Evolutionary conservation across 208 protist genomes (phyloP).

Genomic region (Strigomonas galati): DNA sequence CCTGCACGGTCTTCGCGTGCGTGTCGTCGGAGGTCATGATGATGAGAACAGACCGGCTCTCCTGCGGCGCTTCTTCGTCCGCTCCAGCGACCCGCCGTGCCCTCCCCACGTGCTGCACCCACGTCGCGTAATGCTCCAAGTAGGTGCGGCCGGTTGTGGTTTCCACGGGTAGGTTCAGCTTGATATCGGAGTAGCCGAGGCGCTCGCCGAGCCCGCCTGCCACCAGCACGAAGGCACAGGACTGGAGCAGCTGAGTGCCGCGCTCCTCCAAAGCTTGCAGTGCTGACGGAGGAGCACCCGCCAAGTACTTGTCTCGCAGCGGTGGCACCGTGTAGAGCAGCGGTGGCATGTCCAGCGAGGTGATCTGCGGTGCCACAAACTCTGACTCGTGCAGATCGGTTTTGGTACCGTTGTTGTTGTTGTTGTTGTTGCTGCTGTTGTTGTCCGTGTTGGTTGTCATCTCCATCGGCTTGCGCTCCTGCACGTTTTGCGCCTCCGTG

Average conservation of each 20-base stretch:
- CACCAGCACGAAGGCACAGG: conserved; percentile 87
- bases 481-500: no score
- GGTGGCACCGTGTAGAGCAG: conserved; percentile 64
- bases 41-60: conserved; percentile 46
- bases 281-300: conserved; percentile 1
- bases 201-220: conserved; percentile 92
- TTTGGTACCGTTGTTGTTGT: conserved; percentile 1
- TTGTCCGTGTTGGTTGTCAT: not conserved
- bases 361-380: conserved; percentile 20
- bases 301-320: conserved; percentile 1
- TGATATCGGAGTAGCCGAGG: conserved; percentile 89
- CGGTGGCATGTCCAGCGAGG: conserved; percentile 48
- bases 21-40: conserved; percentile 96
- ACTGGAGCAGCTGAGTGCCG: conserved; percentile 34
- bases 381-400: not conserved
- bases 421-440: conserved; percentile 11
- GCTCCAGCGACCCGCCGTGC: not conserved
- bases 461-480: no score
- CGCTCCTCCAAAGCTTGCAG: conserved; percentile 45
- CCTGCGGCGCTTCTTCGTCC: not conserved
- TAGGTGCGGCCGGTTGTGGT: conserved; percentile 73
- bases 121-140: conserved; percentile 78
- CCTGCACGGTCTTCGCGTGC: conserved; percentile 66
- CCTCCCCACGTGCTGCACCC: conserved; percentile 43
- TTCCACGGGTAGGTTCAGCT: conserved; percentile 85